These are phyloP conservation scores for Neobulgaria alba DNA, from an alignment of 2,329 filamentous ascomycete species.

Conservation along the genomic window DNA sequence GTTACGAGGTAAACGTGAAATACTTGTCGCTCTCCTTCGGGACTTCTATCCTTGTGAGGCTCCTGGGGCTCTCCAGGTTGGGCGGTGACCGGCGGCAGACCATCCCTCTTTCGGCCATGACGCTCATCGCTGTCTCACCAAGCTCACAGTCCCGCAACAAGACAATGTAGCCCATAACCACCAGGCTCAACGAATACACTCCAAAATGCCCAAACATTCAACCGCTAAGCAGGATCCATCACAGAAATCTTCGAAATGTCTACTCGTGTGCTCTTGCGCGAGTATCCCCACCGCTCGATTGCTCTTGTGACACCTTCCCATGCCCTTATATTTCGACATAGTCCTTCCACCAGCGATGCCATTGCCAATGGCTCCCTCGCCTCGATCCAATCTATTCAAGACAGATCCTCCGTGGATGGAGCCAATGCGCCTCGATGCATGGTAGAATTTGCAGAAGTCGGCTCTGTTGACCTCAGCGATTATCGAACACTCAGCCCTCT, in stretches of 20 bases:
- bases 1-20: too few relatives aligned
- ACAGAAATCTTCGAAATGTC: slow-evolving; percentile 22
- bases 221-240: slow-evolving; percentile 3
- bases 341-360: slow-evolving; percentile 51
- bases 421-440: slow-evolving; percentile 48
- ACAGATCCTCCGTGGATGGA: slow-evolving; percentile 29
- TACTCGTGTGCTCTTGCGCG: slow-evolving; percentile 47
- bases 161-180: neutral
- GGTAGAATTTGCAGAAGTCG: slow-evolving; percentile 70
- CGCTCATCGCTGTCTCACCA: slow-evolving; percentile 1
- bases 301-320: slow-evolving; percentile 73
- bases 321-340: slow-evolving; percentile 78
- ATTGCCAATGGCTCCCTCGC: slow-evolving; percentile 50
- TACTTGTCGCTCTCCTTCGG: too few relatives aligned
- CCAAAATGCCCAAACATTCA: slow-evolving; percentile 13
- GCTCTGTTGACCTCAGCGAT: slow-evolving; percentile 59
- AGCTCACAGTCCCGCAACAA: neutral
- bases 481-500: slow-evolving; percentile 69
- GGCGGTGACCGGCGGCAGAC: neutral
- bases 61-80: too few relatives aligned
- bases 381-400: slow-evolving; percentile 40
- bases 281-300: slow-evolving; percentile 80
- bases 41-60: too few relatives aligned
- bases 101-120: slow-evolving; percentile 1
- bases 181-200: neutral